Base-by-base conservation (phyloP, 148 eudicot species). In the Agrostemma githago region DNA sequence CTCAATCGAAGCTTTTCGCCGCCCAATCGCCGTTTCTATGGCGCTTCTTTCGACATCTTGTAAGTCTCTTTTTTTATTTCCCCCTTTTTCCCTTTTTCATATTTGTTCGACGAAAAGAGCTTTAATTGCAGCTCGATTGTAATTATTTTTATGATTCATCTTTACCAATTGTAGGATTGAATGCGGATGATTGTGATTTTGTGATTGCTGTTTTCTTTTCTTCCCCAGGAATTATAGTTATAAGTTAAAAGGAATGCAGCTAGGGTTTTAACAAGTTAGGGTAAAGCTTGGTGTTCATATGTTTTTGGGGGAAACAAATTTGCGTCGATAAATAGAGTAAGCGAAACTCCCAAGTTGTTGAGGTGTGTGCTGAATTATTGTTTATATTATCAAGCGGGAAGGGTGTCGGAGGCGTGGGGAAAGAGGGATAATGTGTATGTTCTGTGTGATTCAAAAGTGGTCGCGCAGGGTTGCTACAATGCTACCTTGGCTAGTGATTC, bases 361-460 rank as follows among this genome's bases (percentile, higher is more conserved):
- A 75, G 12, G 17, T 78, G 54, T 48, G 54, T 9, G 19, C 46
- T 58, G 15, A 16, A 68, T 68, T 68, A 68, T 68, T 68, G 51
- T 17, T 9, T 79, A 77, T 76, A 63, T 58, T 37, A 77, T 67
- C 34, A 39, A 57, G 54, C 40, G 9, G 69, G 70, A 76, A 77
- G 83, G 77, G 85, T 76, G 78, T 44, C 77, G 78, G 46, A 84
- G 87, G 64, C 85, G 46, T 76, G 81, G 86, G 61, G 80, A 67
- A 78, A 86, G 86, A 90, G 93, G 96, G 96, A 92, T 90, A 95
- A 95, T 95, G 98, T 95, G 98, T 89, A 88, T 92, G 89, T 92
- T 95, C 79, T 95, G 98, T 70, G 96, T 87, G 83, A 92, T 95
- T 86, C 97, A 92, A 86, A 92, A 89, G 90, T 95, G 97, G 97